phyloP scores from a whole-genome alignment of 1,139 yeast species.

The Maudiozyma humilis region DNA sequence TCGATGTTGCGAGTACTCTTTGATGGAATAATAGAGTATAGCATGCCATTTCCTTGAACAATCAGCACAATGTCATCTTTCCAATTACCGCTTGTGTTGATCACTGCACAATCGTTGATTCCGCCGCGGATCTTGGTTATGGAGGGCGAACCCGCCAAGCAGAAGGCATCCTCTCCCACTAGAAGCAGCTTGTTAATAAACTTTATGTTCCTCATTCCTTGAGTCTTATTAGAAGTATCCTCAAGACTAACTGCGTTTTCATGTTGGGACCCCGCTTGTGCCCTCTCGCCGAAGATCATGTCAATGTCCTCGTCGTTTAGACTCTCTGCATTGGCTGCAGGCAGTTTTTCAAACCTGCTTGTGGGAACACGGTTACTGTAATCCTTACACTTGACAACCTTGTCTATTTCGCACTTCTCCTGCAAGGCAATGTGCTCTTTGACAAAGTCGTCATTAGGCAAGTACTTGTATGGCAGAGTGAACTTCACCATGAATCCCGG shows the following conservation, averaged over 20 bases:
- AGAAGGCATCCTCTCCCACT: conserved; percentile 12
- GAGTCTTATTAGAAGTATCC: too few relatives aligned
- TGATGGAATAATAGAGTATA: conserved; percentile 14
- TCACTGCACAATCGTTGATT: conserved; percentile 12
- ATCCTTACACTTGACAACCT: too few relatives aligned
- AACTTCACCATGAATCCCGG: not conserved
- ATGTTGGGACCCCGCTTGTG: conserved; percentile 3
- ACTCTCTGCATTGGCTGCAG: conserved; percentile 9
- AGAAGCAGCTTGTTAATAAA: conserved; percentile 9
- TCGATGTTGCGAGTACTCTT: not conserved
- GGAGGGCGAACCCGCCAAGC: conserved; percentile 7
- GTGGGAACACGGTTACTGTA: too few relatives aligned
- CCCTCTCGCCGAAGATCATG: conserved; percentile 7
- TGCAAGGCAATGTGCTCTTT: too few relatives aligned
- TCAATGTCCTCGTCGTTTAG: conserved; percentile 20
- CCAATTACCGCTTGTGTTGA: conserved; percentile 4
- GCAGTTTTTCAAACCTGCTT: not conserved
- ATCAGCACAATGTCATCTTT: conserved; percentile 12
- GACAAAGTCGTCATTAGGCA: conserved; percentile 9
- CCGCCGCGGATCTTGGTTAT: conserved; percentile 7
- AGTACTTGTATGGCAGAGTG: conserved; percentile 6
- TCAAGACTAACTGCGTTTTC: conserved; percentile 3
- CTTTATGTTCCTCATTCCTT: not conserved
- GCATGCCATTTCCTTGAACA: conserved; percentile 13
- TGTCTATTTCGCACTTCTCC: too few relatives aligned